These are phyloP conservation scores for Macrolepiota dolichaula DNA, from an alignment of 768 basidiomycete species.

Conservation along the genomic window DNA sequence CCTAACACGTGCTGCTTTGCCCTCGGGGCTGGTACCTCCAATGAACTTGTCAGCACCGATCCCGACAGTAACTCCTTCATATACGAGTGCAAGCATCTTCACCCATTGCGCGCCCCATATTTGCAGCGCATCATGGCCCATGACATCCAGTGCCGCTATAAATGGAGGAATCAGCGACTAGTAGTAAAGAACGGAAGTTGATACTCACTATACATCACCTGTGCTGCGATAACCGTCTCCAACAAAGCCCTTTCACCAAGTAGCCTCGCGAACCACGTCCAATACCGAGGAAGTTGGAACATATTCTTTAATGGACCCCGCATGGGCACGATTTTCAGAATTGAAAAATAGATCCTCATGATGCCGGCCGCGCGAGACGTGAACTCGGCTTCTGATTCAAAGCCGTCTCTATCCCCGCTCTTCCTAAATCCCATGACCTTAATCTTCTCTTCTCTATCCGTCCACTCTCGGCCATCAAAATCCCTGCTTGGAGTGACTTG, in stretches of 20 bases:
- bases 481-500: conserved; percentile 52
- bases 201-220: conserved; percentile 64
- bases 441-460: conserved; percentile 29
- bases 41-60: conserved; percentile 10
- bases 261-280: conserved; percentile 72
- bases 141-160: conserved; percentile 68
- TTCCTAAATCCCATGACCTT: conserved; percentile 60
- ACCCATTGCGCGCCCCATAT: conserved; percentile 81
- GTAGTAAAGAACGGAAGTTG: conserved; percentile 1
- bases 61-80: conserved; percentile 59
- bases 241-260: conserved; percentile 48
- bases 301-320: conserved; percentile 42
- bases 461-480: conserved; percentile 46
- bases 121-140: conserved; percentile 54
- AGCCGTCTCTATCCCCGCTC: conserved; percentile 29
- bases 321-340: conserved; percentile 46
- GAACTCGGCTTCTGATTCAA: conserved; percentile 63
- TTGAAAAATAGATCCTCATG: conserved; percentile 83
- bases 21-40: conserved; percentile 14
- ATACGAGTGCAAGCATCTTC: conserved; percentile 64
- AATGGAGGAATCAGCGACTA: conserved; percentile 9
- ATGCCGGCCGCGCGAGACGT: conserved; percentile 69
- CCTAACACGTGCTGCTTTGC: conserved; percentile 13
- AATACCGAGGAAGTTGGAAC: conserved; percentile 63
- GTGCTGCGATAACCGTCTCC: conserved; percentile 56